Conservation (phyloP, 2,329 filamentous ascomycete species). For the Ambrosiella beaveri region DNA sequence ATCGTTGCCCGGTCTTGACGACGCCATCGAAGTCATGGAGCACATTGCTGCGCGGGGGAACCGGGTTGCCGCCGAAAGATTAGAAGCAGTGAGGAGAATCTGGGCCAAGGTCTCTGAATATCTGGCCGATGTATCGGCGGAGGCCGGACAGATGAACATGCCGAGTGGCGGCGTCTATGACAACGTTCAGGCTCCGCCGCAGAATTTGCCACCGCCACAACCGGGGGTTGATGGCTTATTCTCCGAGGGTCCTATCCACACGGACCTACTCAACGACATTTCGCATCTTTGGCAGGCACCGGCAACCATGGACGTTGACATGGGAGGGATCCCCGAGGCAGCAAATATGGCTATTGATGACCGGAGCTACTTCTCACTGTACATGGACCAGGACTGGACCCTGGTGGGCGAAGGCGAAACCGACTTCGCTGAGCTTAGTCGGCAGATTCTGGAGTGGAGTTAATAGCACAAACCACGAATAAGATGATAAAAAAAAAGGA, state of each 20-base stretch:
- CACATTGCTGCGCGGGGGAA: slow-evolving; percentile 11
- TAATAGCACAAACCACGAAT: neutral
- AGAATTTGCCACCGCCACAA: neutral
- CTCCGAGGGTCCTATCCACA: slow-evolving; percentile 11
- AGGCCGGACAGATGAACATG: neutral
- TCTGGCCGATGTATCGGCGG: slow-evolving; percentile 3
- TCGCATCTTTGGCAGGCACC: slow-evolving; percentile 12
- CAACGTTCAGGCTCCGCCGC: neutral
- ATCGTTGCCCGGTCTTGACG: slow-evolving; percentile 8
- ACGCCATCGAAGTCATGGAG: slow-evolving; percentile 12
- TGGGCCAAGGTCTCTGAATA: slow-evolving; percentile 12
- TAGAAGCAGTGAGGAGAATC: slow-evolving; percentile 11
- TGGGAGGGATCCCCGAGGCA: slow-evolving; percentile 5
- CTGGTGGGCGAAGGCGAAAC: slow-evolving; percentile 11
- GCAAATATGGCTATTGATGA: slow-evolving; percentile 11
- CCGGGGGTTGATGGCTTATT: slow-evolving; percentile 6
- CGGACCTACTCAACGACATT: slow-evolving; percentile 11
- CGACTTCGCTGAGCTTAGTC: slow-evolving; percentile 10
- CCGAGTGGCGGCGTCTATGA: neutral
- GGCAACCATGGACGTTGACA: slow-evolving; percentile 1
- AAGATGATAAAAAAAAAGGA: neutral
- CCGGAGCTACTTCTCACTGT: slow-evolving; percentile 10
- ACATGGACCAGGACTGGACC: slow-evolving; percentile 12
- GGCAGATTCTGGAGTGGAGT: slow-evolving; percentile 12
- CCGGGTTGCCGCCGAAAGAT: slow-evolving; percentile 8